Evolutionary conservation across 495 filamentous ascomycete species (phyloP).

Genomic region (Cenococcum geophilum): DNA sequence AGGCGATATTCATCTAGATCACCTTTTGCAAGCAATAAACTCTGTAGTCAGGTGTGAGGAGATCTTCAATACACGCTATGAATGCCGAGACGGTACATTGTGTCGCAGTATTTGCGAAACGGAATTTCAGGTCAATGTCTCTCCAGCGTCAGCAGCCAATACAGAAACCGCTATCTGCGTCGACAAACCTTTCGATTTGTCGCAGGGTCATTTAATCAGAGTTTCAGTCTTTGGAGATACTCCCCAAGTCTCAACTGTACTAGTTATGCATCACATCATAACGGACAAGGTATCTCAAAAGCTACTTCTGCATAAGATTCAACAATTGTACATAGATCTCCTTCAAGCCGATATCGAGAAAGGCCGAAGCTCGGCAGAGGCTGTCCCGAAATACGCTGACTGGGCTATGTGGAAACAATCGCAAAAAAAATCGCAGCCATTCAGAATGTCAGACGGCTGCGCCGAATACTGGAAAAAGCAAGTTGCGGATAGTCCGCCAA

Average conservation of each 20-base stretch:
- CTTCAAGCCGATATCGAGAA: neutral
- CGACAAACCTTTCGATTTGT: slow-evolving; percentile 1
- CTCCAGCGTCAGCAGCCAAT: neutral
- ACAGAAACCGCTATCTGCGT: neutral
- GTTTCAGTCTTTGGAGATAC: neutral
- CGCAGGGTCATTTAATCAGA: neutral
- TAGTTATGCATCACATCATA: slow-evolving; percentile 3
- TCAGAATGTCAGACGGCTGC: neutral
- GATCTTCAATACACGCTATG: neutral
- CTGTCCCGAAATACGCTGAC: neutral
- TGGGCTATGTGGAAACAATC: neutral
- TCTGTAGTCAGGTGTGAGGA: neutral
- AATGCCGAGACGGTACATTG: neutral
- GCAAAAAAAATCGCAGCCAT: neutral
- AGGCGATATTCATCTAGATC: neutral
- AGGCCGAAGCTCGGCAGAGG: neutral
- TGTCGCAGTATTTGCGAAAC: neutral
- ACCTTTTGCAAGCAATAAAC: neutral
- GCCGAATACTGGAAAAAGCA: neutral
- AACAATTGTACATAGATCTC: neutral
- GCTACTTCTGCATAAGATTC: neutral
- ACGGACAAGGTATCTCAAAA: slow-evolving; percentile 1
- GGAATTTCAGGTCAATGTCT: neutral
- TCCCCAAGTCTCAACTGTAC: neutral
- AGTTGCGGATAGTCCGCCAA: neutral